Evolutionary conservation across 2,329 filamentous ascomycete species (phyloP).

Genomic region (Clonostachys rhizophaga): DNA sequence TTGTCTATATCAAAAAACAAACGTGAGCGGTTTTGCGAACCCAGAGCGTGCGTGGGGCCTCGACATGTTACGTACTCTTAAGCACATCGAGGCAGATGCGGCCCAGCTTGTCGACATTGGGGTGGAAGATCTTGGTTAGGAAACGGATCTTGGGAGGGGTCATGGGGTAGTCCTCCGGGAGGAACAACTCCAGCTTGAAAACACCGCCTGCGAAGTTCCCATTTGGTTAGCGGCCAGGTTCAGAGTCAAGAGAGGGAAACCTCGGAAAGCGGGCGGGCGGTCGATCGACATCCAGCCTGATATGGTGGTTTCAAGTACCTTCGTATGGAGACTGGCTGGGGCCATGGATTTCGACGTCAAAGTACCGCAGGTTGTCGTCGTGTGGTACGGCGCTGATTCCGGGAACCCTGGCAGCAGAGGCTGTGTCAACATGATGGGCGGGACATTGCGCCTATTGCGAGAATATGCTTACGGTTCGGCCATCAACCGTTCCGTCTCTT

Average conservation of each 20-base stretch:
- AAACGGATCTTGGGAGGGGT: conserved; percentile 98
- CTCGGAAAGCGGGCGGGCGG: neutral
- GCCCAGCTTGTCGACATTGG: conserved; percentile 96
- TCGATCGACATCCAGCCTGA: neutral
- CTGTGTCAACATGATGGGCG: neutral
- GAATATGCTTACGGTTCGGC: conserved; percentile 74
- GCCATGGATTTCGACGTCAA: conserved; percentile 94
- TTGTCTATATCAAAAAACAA: conserved; percentile 60
- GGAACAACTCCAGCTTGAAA: conserved; percentile 95
- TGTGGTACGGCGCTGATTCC: conserved; percentile 95
- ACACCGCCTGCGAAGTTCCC: conserved; percentile 54
- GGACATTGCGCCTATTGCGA: neutral
- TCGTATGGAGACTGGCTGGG: conserved; percentile 92
- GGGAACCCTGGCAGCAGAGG: conserved; percentile 61
- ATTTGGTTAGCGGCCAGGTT: neutral
- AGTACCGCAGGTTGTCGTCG: conserved; percentile 96
- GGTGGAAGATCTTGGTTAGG: conserved; percentile 98
- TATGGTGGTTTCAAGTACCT: conserved; percentile 47
- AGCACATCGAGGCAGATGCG: conserved; percentile 96
- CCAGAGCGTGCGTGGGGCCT: neutral
- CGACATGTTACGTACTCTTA: conserved; percentile 64
- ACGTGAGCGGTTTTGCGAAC: neutral
- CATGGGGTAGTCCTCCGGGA: conserved; percentile 99
- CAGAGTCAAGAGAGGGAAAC: neutral
- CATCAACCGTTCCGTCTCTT: conserved; percentile 97